Base-by-base conservation (phyloP, 805 yeast species). In the Monosporozyma yasuniensis region DNA sequence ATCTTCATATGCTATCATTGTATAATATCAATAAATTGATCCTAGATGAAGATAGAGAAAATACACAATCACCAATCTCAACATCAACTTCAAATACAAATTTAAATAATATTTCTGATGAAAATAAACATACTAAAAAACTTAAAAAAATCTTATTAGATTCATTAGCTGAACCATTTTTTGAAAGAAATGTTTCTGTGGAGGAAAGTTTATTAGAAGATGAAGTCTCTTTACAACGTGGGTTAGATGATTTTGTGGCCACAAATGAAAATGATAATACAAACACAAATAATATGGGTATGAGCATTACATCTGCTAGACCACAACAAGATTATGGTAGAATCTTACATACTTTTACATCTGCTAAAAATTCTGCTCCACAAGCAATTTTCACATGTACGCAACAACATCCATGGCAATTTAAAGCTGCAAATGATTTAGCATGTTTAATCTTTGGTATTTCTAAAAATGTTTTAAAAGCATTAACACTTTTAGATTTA, bases 361-460 rank as follows among this genome's bases (percentile, higher is more conserved):
- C 89, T 0, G 81, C 85, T 2, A 88, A 85, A 57, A 83, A 81
- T 52, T 70, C 84, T 0, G 72, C 79, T 1, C 91, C 91, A 10
- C 93, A 87, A 60, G 93, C 96, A 0, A 83, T 89, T 11, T 83
- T 90, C 63, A 87, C 96, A 0, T 86, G 95, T 46, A 80, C 80
- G 2, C 70, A 77, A 22, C 79, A 76, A 12, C 75, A 77, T 45
- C 97, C 97, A 0, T 90, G 93, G 90, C 69, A 72, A 25, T 76
- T 90, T 46, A 79, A 79, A 59, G 90, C 95, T 6, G 88, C 95
- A 14, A 90, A 91, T 63, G 97, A 90, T 66, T 72, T 89, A 55
- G 95, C 96, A 0, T 86, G 95, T 61, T 72, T 88, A 52, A 80
- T 87, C 71, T 86, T 90, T 67, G 96, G 96, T 16, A 79, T 86